A percentile compares a stretch with the other conserved stretches of the same genome.
These are phyloP conservation scores for Syncephalastrum sp. DNA, from an alignment of 371 early-diverging fungal genomes.

Conservation along the genomic window DNA sequence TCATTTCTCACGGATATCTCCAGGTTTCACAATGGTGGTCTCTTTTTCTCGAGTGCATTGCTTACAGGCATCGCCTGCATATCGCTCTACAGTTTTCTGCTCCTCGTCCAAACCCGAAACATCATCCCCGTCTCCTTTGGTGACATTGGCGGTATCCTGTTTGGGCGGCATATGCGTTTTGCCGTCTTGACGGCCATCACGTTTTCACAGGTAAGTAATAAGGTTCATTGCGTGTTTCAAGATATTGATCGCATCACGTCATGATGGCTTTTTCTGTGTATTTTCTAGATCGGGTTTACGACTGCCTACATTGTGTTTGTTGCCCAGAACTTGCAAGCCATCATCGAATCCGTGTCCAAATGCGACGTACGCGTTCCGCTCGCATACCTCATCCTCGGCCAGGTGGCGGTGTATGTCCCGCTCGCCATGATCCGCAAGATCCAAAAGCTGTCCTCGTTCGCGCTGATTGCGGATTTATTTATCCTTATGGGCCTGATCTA, in stretches of 20 bases:
- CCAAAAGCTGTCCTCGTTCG: constrained; percentile 72
- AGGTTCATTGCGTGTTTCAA: neutral
- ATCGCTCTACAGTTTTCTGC: constrained; percentile 66
- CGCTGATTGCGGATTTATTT: constrained; percentile 82
- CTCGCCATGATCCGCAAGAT: constrained; percentile 82
- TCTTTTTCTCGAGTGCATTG: constrained; percentile 58
- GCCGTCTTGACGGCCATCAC: constrained; percentile 69
- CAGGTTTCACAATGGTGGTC: constrained; percentile 69
- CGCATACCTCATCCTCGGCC: constrained; percentile 61
- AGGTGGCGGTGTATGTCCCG: constrained; percentile 76
- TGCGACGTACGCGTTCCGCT: constrained; percentile 43
- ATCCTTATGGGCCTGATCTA: constrained; percentile 79
- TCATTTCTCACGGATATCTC: neutral
- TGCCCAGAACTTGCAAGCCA: constrained; percentile 75
- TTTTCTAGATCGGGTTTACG: constrained; percentile 72
- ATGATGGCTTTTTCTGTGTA: neutral
- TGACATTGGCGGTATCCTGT: constrained; percentile 74
- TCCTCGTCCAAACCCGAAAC: constrained; percentile 56
- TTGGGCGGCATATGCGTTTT: constrained; percentile 63
- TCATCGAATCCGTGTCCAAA: constrained; percentile 60
- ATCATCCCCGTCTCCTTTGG: constrained; percentile 71
- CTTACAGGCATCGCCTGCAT: constrained; percentile 55
- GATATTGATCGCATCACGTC: neutral
- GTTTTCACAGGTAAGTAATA: constrained; percentile 61
- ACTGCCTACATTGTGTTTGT: constrained; percentile 89